Percentiles rank a stretch among this genome's conserved stretches.
phyloP scores from a whole-genome alignment of 1,139 yeast genomes.

The Suhomyces terraborum region DNA sequence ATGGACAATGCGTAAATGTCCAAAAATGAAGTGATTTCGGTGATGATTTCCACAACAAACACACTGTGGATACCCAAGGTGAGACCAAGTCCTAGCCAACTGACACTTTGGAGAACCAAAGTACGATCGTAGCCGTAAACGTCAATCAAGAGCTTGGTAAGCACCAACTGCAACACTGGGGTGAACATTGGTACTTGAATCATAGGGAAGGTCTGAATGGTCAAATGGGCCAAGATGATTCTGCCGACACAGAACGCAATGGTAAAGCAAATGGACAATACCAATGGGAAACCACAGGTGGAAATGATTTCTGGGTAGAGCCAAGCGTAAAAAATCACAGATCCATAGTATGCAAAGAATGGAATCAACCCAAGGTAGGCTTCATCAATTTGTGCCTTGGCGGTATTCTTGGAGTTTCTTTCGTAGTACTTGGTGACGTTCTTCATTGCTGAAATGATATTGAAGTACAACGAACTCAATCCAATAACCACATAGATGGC shows the following conservation, averaged over 20 bases:
- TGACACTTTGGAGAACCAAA: conserved; percentile 47
- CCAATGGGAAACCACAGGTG: conserved; percentile 56
- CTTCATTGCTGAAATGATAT: conserved; percentile 68
- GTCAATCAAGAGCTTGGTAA: conserved; percentile 41
- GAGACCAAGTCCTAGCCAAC: conserved; percentile 77
- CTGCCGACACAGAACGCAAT: conserved; percentile 87
- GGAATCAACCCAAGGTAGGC: conserved; percentile 72
- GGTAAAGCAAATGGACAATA: conserved; percentile 70
- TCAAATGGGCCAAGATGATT: conserved; percentile 85
- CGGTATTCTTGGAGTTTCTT: conserved; percentile 24
- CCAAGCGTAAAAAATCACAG: conserved; percentile 50
- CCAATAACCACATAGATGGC: conserved; percentile 54
- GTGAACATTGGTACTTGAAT: conserved; percentile 68
- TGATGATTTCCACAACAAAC: conserved; percentile 79
- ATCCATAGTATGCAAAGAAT: conserved; percentile 62
- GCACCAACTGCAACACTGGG: conserved; percentile 58
- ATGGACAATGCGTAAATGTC: conserved; percentile 86
- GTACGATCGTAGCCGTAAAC: conserved; percentile 42
- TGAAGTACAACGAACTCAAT: conserved; percentile 61
- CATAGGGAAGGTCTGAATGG: conserved; percentile 75
- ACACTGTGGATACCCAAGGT: conserved; percentile 75
- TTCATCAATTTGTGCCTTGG: conserved; percentile 30
- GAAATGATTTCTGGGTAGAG: conserved; percentile 54
- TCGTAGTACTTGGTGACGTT: conserved; percentile 64
- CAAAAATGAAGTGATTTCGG: conserved; percentile 77